Conservation (phyloP, 148 eudicot species). For the Persicaria maculosa region DNA sequence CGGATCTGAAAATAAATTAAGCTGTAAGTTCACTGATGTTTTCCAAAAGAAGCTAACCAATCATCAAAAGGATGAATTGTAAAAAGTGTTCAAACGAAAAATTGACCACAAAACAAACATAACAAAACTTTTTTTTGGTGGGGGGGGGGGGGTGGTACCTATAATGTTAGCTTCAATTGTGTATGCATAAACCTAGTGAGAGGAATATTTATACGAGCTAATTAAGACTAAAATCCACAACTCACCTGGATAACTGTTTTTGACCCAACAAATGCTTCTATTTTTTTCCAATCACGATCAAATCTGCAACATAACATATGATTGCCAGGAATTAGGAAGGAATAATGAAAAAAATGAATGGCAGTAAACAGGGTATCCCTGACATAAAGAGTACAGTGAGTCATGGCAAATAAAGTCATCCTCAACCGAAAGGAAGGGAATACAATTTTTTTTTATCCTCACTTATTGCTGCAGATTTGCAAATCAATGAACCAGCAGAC, state of each 20-base stretch:
- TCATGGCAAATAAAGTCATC: background rate
- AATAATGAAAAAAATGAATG: background rate
- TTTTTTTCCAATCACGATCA: slow-evolving; percentile 76
- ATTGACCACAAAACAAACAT: background rate
- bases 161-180: background rate
- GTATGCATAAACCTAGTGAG: background rate
- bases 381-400: background rate
- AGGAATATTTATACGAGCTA: background rate
- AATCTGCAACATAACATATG: slow-evolving; percentile 26
- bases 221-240: background rate
- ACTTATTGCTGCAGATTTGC: too few species aligned
- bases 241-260: slow-evolving; percentile 66
- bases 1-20: slow-evolving; percentile 27
- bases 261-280: slow-evolving; percentile 61
- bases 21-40: background rate
- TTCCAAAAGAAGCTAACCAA: background rate
- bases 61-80: background rate
- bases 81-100: background rate
- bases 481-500: background rate
- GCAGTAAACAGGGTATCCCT: background rate
- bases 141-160: too few species aligned
- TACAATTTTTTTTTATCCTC: too few species aligned
- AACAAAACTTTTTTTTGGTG: background rate
- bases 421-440: background rate
- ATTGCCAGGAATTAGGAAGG: background rate